These are phyloP conservation scores for Clonostachys sp. DNA, from an alignment of 2,329 filamentous ascomycete genomes.

Conservation along the genomic window DNA sequence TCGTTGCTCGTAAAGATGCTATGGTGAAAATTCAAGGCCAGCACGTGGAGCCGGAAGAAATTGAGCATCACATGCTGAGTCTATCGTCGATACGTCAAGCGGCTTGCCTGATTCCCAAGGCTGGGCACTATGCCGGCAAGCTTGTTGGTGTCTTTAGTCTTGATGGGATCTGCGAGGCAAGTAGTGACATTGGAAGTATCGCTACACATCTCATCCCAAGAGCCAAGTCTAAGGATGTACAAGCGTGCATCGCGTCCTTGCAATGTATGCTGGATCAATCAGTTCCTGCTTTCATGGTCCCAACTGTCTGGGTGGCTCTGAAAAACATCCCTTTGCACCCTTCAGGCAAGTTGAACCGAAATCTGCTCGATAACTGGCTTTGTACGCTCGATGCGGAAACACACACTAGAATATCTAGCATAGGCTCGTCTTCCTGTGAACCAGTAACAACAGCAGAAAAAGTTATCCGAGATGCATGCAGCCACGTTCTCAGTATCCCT, in stretches of 20 bases:
- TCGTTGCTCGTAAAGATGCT: conserved; percentile 69
- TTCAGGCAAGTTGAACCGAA: conserved; percentile 4
- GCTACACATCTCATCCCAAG: too few species aligned
- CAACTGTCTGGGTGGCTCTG: conserved; percentile 1
- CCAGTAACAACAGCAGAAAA: too few species aligned
- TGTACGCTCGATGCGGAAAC: not conserved
- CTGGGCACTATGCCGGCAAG: not conserved
- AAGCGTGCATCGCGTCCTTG: too few species aligned
- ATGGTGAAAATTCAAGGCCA: conserved; percentile 81
- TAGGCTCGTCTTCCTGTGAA: too few species aligned
- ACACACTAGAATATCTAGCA: not conserved
- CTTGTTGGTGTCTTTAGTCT: too few species aligned
- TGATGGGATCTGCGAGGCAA: too few species aligned
- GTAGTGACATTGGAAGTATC: too few species aligned
- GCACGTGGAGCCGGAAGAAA: conserved; percentile 73
- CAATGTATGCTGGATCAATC: too few species aligned
- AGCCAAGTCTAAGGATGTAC: too few species aligned
- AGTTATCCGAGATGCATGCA: too few species aligned
- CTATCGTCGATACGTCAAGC: not conserved
- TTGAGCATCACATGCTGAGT: conserved; percentile 43
- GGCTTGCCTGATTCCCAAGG: not conserved
- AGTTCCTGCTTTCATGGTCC: conserved; percentile 4
- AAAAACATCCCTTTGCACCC: conserved; percentile 1
- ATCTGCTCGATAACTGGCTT: conserved; percentile 1
- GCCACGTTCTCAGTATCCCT: too few species aligned